A percentile compares a stretch with the other conserved stretches of the same genome.
phyloP scores from a whole-genome alignment of 495 filamentous ascomycete species.

The Penicillium lividum region DNA sequence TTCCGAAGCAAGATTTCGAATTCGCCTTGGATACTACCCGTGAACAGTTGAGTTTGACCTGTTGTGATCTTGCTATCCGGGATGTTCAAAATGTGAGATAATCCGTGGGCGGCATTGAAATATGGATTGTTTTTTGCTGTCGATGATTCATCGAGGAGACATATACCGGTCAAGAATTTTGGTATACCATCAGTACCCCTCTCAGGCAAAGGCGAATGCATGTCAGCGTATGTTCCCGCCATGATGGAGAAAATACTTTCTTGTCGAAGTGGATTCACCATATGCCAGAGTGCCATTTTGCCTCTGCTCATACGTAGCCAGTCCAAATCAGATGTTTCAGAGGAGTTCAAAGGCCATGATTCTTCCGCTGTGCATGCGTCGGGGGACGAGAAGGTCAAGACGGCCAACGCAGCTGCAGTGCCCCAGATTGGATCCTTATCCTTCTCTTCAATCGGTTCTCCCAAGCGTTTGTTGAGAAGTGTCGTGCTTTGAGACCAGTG shows the following conservation, averaged over 20 bases:
- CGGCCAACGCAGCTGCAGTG: slow-evolving; percentile 40
- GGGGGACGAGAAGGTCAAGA: slow-evolving; percentile 40
- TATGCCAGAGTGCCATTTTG: slow-evolving; percentile 46
- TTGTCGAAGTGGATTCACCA: slow-evolving; percentile 39
- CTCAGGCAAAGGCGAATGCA: slow-evolving; percentile 31
- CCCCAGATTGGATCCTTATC: slow-evolving; percentile 50
- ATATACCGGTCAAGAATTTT: slow-evolving; percentile 28
- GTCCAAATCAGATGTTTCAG: slow-evolving; percentile 34
- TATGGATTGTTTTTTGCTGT: slow-evolving; percentile 41
- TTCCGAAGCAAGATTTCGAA: slow-evolving; percentile 35
- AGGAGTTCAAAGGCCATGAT: slow-evolving; percentile 45
- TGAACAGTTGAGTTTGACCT: slow-evolving; percentile 28
- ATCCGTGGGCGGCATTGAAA: slow-evolving; percentile 36
- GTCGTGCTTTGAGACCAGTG: slow-evolving; percentile 44
- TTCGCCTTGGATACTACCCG: slow-evolving; percentile 22
- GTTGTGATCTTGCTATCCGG: slow-evolving; percentile 29
- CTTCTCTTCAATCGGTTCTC: slow-evolving; percentile 32
- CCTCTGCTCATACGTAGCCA: slow-evolving; percentile 46
- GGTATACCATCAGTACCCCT: slow-evolving; percentile 37
- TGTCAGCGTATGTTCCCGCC: slow-evolving; percentile 32
- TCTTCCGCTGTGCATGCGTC: slow-evolving; percentile 40
- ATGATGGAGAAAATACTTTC: slow-evolving; percentile 45
- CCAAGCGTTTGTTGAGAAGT: slow-evolving; percentile 39
- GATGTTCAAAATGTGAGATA: slow-evolving; percentile 32
- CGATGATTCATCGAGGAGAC: slow-evolving; percentile 34